A percentile compares a stretch with the other conserved stretches of the same genome.
These are phyloP conservation scores for Lepidopterella palustris DNA, from an alignment of 495 filamentous ascomycete species.

Conservation along the genomic window DNA sequence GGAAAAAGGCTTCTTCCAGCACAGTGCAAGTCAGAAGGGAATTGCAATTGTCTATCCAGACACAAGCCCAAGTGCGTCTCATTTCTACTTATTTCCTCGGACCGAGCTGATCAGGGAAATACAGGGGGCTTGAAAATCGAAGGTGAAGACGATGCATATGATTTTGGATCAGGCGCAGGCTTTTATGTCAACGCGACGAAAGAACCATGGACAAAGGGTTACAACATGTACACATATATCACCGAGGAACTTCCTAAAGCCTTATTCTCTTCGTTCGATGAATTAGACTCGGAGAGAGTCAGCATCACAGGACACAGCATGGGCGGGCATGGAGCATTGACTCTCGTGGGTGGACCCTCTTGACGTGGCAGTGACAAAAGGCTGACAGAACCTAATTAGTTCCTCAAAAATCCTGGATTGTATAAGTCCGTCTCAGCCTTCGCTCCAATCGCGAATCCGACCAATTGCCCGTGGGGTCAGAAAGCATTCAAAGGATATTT, in stretches of 20 bases:
- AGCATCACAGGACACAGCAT: slow-evolving; percentile 90
- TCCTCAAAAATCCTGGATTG: slow-evolving; percentile 79
- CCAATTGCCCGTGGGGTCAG: slow-evolving; percentile 82
- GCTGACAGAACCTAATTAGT: slow-evolving; percentile 40
- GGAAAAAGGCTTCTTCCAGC: slow-evolving; percentile 95
- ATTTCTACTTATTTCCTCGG: neutral
- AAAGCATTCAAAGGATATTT: slow-evolving; percentile 94
- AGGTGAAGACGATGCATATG: slow-evolving; percentile 77
- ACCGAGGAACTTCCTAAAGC: slow-evolving; percentile 70
- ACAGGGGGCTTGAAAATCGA: slow-evolving; percentile 63
- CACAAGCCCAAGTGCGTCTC: slow-evolving; percentile 69
- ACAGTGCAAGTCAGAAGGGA: slow-evolving; percentile 63
- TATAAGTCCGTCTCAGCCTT: slow-evolving; percentile 86
- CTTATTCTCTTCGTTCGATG: slow-evolving; percentile 59
- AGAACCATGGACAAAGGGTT: slow-evolving; percentile 63
- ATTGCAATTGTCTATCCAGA: slow-evolving; percentile 92
- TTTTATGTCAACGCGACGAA: slow-evolving; percentile 92
- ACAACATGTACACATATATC: slow-evolving; percentile 92
- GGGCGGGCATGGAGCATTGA: slow-evolving; percentile 94
- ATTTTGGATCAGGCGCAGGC: slow-evolving; percentile 84
- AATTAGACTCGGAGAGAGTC: slow-evolving; percentile 60
- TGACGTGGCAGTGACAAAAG: too few species aligned
- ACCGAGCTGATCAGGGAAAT: neutral
- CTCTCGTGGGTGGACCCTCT: slow-evolving; percentile 58
- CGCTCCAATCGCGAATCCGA: slow-evolving; percentile 86